Conservation (phyloP, 2,329 filamentous ascomycete species). For the Cercospora zeina region DNA sequence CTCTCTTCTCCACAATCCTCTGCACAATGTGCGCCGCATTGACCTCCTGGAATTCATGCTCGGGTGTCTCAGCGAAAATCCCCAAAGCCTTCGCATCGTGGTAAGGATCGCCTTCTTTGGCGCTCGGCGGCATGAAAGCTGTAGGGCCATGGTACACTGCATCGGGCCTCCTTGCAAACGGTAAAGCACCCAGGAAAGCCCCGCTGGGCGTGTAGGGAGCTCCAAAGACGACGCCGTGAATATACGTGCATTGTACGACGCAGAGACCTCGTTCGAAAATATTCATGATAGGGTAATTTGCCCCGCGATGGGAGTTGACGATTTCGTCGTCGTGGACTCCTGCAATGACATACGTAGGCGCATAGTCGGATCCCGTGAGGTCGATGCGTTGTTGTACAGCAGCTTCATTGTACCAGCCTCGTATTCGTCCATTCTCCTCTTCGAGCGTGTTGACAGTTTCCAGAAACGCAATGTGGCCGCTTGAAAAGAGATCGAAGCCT, state of each 20-base stretch:
- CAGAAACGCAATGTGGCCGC: conserved; percentile 94
- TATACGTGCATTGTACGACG: conserved; percentile 91
- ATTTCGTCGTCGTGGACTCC: conserved; percentile 93
- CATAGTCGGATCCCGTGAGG: conserved; percentile 69
- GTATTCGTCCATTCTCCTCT: conserved; percentile 63
- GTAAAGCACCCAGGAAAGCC: conserved; percentile 72
- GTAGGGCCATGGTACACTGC: conserved; percentile 97
- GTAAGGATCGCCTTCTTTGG: conserved; percentile 58
- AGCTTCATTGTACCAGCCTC: conserved; percentile 73
- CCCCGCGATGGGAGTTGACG: conserved; percentile 93
- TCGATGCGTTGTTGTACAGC: conserved; percentile 63
- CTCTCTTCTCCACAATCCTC: conserved; percentile 81
- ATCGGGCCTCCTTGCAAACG: conserved; percentile 61
- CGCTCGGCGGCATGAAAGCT: conserved; percentile 69
- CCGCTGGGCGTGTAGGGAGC: conserved; percentile 85
- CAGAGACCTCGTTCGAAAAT: conserved; percentile 94
- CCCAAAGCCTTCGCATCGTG: conserved; percentile 74
- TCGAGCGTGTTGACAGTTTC: conserved; percentile 73
- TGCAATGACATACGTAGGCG: conserved; percentile 82
- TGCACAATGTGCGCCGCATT: conserved; percentile 91
- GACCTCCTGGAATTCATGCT: conserved; percentile 79
- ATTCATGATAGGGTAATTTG: conserved; percentile 99
- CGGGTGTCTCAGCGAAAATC: conserved; percentile 76
- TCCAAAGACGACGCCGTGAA: conserved; percentile 83
- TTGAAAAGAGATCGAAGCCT: conserved; percentile 94